A percentile compares a stretch with the other conserved stretches of the same genome.
phyloP scores from a whole-genome alignment of 495 filamentous ascomycete species.

The Lichina pygmaea region DNA sequence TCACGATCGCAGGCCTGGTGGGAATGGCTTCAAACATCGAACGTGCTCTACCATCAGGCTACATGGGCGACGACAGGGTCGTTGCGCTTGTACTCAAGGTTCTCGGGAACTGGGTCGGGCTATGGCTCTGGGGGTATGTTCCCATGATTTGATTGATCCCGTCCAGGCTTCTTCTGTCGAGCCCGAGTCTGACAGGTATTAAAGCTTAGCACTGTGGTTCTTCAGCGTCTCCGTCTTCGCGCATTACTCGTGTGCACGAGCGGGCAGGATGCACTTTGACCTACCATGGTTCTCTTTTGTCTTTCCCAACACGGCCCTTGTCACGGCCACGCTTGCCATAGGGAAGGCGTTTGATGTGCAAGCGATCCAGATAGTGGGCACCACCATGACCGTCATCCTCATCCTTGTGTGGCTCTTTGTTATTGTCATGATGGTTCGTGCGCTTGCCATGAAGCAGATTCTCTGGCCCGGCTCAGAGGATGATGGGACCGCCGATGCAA shows the following conservation, averaged over 20 bases:
- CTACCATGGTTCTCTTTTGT: conserved; percentile 82
- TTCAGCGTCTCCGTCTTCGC: conserved; percentile 57
- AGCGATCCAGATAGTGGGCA: conserved; percentile 38
- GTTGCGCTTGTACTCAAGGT: conserved; percentile 27
- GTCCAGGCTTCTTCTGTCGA: neutral
- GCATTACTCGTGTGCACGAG: conserved; percentile 41
- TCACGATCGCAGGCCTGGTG: conserved; percentile 46
- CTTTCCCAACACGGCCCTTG: conserved; percentile 44
- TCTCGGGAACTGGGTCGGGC: conserved; percentile 27
- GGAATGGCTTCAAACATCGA: conserved; percentile 24
- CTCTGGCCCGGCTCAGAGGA: conserved; percentile 50
- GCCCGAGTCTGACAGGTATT: neutral
- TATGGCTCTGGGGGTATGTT: conserved; percentile 58
- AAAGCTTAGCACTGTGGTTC: conserved; percentile 57
- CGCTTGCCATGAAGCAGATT: conserved; percentile 33
- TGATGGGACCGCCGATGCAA: conserved; percentile 27
- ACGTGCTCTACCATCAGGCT: conserved; percentile 20
- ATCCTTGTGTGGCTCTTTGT: conserved; percentile 46
- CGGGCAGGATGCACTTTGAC: conserved; percentile 37
- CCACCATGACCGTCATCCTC: conserved; percentile 31
- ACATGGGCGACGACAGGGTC: conserved; percentile 30
- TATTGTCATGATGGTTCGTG: conserved; percentile 39
- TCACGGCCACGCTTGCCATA: conserved; percentile 49
- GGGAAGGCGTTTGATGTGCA: conserved; percentile 31
- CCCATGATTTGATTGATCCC: neutral